Conservation (phyloP, 495 filamentous ascomycete species). For the Aspergillus cavernicola region DNA sequence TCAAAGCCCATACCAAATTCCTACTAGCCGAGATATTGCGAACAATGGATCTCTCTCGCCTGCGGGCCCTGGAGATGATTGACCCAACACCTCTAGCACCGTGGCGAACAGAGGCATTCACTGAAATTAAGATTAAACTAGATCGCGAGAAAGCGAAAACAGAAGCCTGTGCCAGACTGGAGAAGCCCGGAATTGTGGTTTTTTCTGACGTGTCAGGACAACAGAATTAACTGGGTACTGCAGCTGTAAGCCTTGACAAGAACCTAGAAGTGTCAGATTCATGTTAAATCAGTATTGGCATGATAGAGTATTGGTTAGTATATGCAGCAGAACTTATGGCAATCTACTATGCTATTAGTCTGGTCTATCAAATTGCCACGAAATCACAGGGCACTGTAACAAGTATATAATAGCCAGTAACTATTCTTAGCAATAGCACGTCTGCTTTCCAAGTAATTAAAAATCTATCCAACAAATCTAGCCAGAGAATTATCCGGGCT, state of each 20-base stretch:
- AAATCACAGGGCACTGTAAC: no score
- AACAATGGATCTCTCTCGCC: conserved; percentile 15
- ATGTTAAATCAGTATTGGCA: conserved; percentile 8
- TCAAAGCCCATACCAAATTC: conserved; percentile 7
- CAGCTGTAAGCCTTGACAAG: conserved; percentile 7
- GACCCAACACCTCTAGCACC: conserved; percentile 16
- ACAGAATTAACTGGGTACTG: conserved; percentile 12
- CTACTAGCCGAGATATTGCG: conserved; percentile 16
- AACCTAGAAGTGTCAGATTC: conserved; percentile 4
- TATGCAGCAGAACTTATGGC: conserved; percentile 5
- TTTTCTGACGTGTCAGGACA: conserved; percentile 15
- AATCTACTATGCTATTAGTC: background rate
- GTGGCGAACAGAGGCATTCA: conserved; percentile 10
- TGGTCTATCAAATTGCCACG: no score
- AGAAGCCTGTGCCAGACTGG: background rate
- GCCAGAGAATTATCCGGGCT: conserved; percentile 11
- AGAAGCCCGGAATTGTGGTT: conserved; percentile 5
- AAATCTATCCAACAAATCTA: conserved; percentile 9
- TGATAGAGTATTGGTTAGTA: conserved; percentile 17
- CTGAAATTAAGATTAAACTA: conserved; percentile 15
- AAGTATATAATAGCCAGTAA: no score
- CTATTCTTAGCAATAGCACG: conserved; percentile 13
- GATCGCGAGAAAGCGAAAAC: conserved; percentile 15
- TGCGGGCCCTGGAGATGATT: conserved; percentile 6
- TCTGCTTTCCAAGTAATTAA: conserved; percentile 13